phyloP scores from a whole-genome alignment of 495 filamentous ascomycete species.

The Pseudomonodictys pantanalensis region DNA sequence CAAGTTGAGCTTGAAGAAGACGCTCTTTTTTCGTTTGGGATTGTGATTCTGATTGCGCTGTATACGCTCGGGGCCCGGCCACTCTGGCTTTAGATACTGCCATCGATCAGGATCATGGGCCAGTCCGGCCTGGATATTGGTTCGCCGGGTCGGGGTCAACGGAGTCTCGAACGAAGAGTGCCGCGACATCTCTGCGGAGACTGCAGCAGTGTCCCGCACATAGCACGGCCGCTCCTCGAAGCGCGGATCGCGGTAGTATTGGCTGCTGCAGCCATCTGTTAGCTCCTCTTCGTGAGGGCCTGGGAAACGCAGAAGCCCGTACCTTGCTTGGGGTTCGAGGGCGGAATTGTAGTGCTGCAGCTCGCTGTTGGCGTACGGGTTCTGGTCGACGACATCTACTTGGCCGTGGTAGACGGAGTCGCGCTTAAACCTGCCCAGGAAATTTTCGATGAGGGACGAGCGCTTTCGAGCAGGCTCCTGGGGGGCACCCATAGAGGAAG shows the following conservation, averaged over 20 bases:
- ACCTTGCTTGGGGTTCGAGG: too few relatives aligned
- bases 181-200: not conserved
- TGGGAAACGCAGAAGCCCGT: conserved; percentile 5
- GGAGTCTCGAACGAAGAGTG: not conserved
- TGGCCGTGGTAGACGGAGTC: not conserved
- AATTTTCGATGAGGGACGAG: too few relatives aligned
- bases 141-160: not conserved
- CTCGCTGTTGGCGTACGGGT: not conserved
- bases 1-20: not conserved
- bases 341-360: too few relatives aligned
- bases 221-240: not conserved
- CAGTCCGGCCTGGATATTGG: conserved; percentile 9
- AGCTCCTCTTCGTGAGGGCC: not conserved
- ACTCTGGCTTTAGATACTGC: not conserved
- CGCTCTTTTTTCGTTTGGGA: too few relatives aligned
- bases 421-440: too few relatives aligned
- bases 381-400: not conserved
- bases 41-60: too few relatives aligned
- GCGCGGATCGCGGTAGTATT: not conserved
- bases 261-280: not conserved
- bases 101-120: conserved; percentile 1
- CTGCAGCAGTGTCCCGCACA: not conserved
- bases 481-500: too few relatives aligned
- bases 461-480: too few relatives aligned
- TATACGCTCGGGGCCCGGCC: not conserved